Evolutionary conservation across 2,329 filamentous ascomycete genomes (phyloP).

Genomic region (Trichoderma asperellum): DNA sequence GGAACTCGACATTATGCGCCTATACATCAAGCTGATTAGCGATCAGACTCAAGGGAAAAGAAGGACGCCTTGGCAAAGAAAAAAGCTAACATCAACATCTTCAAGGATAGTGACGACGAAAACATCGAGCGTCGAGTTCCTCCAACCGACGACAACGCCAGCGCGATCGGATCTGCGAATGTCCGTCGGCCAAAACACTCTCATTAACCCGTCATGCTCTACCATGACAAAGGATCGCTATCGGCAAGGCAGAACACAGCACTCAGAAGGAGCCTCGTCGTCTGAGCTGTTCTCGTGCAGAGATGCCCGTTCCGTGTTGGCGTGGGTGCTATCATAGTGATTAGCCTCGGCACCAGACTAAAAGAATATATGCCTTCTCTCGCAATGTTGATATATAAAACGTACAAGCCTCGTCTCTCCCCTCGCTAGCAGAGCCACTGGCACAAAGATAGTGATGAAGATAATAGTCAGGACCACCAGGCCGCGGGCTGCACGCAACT

Average conservation of each 20-base stretch:
- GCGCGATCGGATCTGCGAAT: slow-evolving; percentile 70
- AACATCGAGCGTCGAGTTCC: slow-evolving; percentile 87
- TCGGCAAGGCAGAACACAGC: slow-evolving; percentile 32
- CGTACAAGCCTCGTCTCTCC: slow-evolving; percentile 80
- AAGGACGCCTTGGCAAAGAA: background rate
- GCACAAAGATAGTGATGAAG: slow-evolving; percentile 83
- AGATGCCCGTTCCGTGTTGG: slow-evolving; percentile 77
- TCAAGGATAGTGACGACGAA: slow-evolving; percentile 89
- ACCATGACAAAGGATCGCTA: slow-evolving; percentile 59
- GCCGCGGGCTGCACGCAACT: slow-evolving; percentile 85
- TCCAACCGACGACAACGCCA: slow-evolving; percentile 92
- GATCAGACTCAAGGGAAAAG: background rate
- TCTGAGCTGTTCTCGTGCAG: slow-evolving; percentile 91
- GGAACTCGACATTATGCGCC: slow-evolving; percentile 82
- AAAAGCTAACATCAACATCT: slow-evolving; percentile 76
- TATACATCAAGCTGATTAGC: slow-evolving; percentile 40
- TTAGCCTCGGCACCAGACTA: background rate
- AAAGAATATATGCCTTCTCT: background rate
- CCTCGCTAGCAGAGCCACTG: slow-evolving; percentile 79
- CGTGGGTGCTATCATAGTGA: slow-evolving; percentile 74
- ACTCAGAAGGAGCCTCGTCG: slow-evolving; percentile 89
- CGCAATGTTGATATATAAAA: background rate
- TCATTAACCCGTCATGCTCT: slow-evolving; percentile 86
- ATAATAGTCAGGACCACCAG: slow-evolving; percentile 80
- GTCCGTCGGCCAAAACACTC: slow-evolving; percentile 97